Evolutionary conservation across 2,329 filamentous ascomycete species (phyloP).

Genomic region (Colletotrichum lentis): DNA sequence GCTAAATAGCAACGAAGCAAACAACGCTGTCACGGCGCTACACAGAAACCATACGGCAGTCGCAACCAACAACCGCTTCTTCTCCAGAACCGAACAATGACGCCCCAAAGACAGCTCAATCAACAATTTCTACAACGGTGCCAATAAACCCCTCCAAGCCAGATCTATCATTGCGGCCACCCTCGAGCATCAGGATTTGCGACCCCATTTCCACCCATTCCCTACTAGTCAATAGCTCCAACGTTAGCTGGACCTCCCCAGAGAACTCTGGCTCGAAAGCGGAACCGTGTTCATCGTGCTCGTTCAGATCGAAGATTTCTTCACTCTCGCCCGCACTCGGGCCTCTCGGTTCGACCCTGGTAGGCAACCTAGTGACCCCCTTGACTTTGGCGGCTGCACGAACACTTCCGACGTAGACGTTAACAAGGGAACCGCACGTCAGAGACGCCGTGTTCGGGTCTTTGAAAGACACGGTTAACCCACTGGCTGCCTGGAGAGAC

Average conservation of each 20-base stretch:
- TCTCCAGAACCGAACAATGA: conserved; percentile 26
- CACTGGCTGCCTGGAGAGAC: conserved; percentile 70
- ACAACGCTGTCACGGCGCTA: conserved; percentile 6
- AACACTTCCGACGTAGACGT: conserved; percentile 88
- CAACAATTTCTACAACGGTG: conserved; percentile 67
- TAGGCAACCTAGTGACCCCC: conserved; percentile 18
- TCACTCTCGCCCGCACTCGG: conserved; percentile 54
- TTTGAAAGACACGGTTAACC: conserved; percentile 75
- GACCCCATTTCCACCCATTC: conserved; percentile 80
- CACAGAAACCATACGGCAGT: conserved; percentile 21
- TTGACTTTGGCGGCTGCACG: conserved; percentile 78
- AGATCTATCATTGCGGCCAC: conserved; percentile 71
- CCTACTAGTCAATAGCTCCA: conserved; percentile 73
- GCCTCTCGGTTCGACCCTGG: neutral
- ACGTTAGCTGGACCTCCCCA: conserved; percentile 63
- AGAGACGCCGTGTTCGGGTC: conserved; percentile 70
- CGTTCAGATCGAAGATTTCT: conserved; percentile 63
- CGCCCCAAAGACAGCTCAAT: conserved; percentile 50
- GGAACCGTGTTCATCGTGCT: conserved; percentile 49
- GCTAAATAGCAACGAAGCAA: conserved; percentile 4
- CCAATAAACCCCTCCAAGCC: conserved; percentile 79
- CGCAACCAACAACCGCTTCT: neutral
- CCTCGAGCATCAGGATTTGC: conserved; percentile 75
- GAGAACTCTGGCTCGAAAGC: conserved; percentile 38
- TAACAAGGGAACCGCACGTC: conserved; percentile 73